Base-by-base conservation (phyloP, 164 flowering plant species). In the Protea cynaroides region DNA sequence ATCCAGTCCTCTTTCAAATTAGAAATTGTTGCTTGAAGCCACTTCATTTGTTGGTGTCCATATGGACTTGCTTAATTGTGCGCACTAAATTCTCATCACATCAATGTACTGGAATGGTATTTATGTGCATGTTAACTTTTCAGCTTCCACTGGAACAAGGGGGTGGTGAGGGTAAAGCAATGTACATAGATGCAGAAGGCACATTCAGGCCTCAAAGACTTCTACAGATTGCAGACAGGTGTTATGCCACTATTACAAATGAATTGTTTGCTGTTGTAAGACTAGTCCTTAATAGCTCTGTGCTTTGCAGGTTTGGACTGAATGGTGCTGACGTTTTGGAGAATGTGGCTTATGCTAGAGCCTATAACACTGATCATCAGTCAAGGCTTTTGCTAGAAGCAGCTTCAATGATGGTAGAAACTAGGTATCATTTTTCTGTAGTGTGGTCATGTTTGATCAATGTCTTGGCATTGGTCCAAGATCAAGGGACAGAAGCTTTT, bases 111-210 rank as follows among this genome's bases (percentile, higher is more conserved):
- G 17, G 18, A 40, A 25, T 17, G 64, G 34, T 36, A 59, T 36
- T 59, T 52, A 25, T 58, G 64, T 62, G 47, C 37, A 21, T 54
- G 18, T 63, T 68, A 56, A 21, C 61, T 7, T 80, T 73, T 72
- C 84, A 93, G 98, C 97, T 93, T 75, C 97, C 98, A n/a, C 61
- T 93, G 62, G 98, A 93, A 73, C 96, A 93, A 83, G 98, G 98
- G 29, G 98, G 97, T 58, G 97, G 97, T 24, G 96, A 90, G 66
- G 98, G 98, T 55, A 93, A 93, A 71, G 96, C 97, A 60, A 83
- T 93, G 95, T 90, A 93, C 70, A 93, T 93, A 55, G 97, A 93
- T 76, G 98, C 97, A 1, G 98, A 93, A 76, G 98, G 98, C 17
- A 87, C 97, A 69, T 93, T 93, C 75, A 89, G 98, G 72, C 98